Evolutionary conservation across 169 alveolate species (phyloP).

Genomic region (Plasmodium billcollinsi): DNA sequence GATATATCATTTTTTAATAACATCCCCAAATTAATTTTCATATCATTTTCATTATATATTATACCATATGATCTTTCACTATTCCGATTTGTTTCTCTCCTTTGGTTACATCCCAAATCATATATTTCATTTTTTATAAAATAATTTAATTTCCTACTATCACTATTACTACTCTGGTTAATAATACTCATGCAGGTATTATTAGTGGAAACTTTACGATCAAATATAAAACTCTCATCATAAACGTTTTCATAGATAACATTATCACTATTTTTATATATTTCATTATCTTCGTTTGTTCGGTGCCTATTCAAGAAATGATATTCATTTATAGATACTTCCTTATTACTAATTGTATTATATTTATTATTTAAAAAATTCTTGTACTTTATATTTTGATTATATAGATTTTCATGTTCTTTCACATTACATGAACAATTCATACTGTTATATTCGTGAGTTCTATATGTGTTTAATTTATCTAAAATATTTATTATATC

Average conservation of each 20-base stretch:
- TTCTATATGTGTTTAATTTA: background rate
- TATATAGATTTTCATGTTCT: background rate
- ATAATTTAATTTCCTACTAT: background rate
- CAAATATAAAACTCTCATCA: background rate
- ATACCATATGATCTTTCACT: background rate
- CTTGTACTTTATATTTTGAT: background rate
- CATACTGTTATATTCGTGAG: too few species aligned
- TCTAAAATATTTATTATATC: background rate
- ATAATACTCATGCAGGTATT: background rate
- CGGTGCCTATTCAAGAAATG: background rate
- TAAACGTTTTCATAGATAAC: background rate
- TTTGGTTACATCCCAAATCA: background rate
- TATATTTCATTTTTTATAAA: background rate
- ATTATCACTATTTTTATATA: too few species aligned
- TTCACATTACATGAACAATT: too few species aligned
- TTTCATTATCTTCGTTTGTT: background rate
- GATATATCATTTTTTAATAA: background rate
- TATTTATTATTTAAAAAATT: background rate
- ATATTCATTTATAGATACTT: background rate
- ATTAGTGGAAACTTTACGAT: background rate
- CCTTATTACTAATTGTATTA: background rate
- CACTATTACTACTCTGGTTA: background rate
- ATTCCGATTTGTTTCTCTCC: background rate
- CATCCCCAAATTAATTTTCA: background rate
- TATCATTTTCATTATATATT: background rate